These are phyloP conservation scores for Plasmodium inui DNA, from an alignment of 169 alveolate species.

Conservation along the genomic window DNA sequence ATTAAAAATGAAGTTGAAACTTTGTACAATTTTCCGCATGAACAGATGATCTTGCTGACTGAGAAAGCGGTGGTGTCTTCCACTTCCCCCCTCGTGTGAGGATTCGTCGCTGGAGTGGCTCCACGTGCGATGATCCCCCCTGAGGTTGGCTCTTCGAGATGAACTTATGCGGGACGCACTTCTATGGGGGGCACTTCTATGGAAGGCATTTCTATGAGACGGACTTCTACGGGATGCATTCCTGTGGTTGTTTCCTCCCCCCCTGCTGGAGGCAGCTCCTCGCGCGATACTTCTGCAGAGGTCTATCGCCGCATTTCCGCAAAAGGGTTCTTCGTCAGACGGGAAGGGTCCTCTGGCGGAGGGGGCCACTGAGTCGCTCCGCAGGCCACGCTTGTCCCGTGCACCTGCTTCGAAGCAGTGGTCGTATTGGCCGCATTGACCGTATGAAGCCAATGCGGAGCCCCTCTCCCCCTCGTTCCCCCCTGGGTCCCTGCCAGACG, in stretches of 20 bases:
- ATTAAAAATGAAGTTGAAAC: conserved; percentile 55
- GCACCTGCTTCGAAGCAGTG: background rate
- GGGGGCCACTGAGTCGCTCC: background rate
- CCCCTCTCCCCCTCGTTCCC: background rate
- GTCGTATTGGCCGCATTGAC: background rate
- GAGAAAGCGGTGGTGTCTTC: background rate
- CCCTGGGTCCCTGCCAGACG: background rate
- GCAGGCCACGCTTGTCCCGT: background rate
- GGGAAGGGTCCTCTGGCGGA: background rate
- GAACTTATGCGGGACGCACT: background rate
- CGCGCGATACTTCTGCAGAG: background rate
- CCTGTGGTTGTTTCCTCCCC: background rate
- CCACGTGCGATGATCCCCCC: background rate
- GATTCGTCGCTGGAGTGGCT: background rate
- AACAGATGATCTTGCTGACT: conserved; percentile 4
- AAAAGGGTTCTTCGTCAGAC: background rate
- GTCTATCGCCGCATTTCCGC: background rate
- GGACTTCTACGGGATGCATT: background rate
- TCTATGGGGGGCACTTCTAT: too few relatives aligned
- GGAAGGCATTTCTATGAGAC: background rate
- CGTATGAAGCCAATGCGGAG: background rate
- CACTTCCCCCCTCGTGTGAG: background rate
- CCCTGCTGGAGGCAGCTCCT: background rate
- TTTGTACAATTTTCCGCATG: conserved; percentile 18
- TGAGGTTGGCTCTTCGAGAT: background rate